Evolutionary conservation across 2,329 filamentous ascomycete genomes (phyloP).

Genomic region (Neofusicoccum umdonicola): DNA sequence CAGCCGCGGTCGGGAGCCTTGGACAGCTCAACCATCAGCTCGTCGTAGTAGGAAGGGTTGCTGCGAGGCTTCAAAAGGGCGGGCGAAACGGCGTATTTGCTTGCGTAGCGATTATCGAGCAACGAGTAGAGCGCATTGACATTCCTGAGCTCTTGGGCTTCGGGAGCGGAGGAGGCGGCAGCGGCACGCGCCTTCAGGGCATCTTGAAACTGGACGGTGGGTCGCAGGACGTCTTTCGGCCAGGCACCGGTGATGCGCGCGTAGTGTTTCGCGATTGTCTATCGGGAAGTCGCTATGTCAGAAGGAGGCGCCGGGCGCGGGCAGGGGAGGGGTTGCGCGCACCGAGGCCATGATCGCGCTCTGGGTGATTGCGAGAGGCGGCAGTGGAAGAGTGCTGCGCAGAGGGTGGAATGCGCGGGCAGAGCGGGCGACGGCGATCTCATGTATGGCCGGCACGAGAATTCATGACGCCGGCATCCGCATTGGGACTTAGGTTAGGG

Average conservation of each 20-base stretch:
- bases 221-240: constrained; percentile 51
- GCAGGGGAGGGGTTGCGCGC: not conserved
- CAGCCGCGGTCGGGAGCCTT: constrained; percentile 34
- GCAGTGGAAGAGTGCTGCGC: not conserved
- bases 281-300: constrained; percentile 9
- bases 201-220: constrained; percentile 45
- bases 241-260: constrained; percentile 49
- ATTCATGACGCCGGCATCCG: not conserved
- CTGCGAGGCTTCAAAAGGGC: constrained; percentile 31
- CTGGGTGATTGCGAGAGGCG: not conserved
- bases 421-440: not conserved
- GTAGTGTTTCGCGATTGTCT: constrained; percentile 47
- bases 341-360: constrained; percentile 11
- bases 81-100: constrained; percentile 33
- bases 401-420: constrained; percentile 10
- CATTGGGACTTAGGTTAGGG: constrained; percentile 1
- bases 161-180: constrained; percentile 18
- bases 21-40: constrained; percentile 36
- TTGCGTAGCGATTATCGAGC: constrained; percentile 58
- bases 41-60: constrained; percentile 36
- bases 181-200: constrained; percentile 42
- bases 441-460: not conserved
- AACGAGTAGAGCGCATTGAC: constrained; percentile 60
- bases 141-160: constrained; percentile 41
- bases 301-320: not conserved